These are phyloP conservation scores for Hemisphaericaspora lyxosophila DNA, from an alignment of 1,139 yeast genomes.

Conservation along the genomic window DNA sequence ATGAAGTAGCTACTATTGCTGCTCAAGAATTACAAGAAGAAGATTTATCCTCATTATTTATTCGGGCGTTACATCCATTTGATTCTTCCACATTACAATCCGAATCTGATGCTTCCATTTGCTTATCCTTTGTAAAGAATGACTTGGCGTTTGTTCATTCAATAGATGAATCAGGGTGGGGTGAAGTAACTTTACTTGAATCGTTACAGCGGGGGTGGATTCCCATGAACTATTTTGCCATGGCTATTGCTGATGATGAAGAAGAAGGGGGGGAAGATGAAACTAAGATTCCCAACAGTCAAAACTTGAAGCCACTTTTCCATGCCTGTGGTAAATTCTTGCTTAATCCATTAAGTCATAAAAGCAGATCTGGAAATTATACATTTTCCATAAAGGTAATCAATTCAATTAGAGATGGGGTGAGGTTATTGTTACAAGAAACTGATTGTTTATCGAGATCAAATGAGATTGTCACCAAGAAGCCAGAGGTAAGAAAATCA, in stretches of 20 bases:
- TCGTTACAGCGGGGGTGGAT: slow-evolving; percentile 90
- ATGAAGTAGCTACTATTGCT: slow-evolving; percentile 2
- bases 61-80: slow-evolving; percentile 75
- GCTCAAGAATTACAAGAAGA: slow-evolving; percentile 32
- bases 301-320: slow-evolving; percentile 60
- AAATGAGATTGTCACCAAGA: slow-evolving; percentile 69
- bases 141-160: slow-evolving; percentile 88
- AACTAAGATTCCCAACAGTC: slow-evolving; percentile 35
- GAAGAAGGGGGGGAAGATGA: slow-evolving; percentile 22
- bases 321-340: slow-evolving; percentile 77
- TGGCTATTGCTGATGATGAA: slow-evolving; percentile 45
- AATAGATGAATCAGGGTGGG: slow-evolving; percentile 95
- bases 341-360: slow-evolving; percentile 61
- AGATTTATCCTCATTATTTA: slow-evolving; percentile 48
- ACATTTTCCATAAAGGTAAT: slow-evolving; percentile 47
- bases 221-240: slow-evolving; percentile 84
- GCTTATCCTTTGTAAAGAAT: slow-evolving; percentile 76
- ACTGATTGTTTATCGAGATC: slow-evolving; percentile 87
- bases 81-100: slow-evolving; percentile 67
- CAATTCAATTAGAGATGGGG: slow-evolving; percentile 74
- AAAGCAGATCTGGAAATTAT: slow-evolving; percentile 38
- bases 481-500: slow-evolving; percentile 67
- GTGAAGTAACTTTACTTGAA: slow-evolving; percentile 80
- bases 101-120: slow-evolving; percentile 69
- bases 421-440: slow-evolving; percentile 67